phyloP scores from a whole-genome alignment of 192 early-diverging fungal genomes.

The Coemansia sp. region DNA sequence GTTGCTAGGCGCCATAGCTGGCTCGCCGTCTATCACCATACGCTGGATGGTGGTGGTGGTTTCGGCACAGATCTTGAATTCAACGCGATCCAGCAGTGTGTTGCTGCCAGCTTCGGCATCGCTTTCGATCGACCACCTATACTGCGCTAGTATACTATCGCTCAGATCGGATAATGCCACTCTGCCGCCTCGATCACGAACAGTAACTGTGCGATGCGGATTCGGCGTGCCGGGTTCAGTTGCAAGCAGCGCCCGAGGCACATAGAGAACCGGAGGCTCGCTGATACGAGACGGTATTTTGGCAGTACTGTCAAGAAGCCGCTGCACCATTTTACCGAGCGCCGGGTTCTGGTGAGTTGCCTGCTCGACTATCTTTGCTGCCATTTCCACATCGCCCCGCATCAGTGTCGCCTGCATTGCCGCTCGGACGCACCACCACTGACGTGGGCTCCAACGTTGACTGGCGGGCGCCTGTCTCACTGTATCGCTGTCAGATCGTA shows the following conservation, averaged over 20 bases:
- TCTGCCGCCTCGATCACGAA: neutral
- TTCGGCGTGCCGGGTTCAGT: neutral
- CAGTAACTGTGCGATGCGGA: neutral
- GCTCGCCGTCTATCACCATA: no score
- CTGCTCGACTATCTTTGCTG: neutral
- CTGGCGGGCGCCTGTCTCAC: no score
- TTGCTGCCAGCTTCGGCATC: neutral
- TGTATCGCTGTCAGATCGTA: no score
- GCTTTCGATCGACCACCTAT: neutral
- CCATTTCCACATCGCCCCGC: constrained; percentile 31
- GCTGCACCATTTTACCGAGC: neutral
- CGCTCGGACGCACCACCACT: constrained; percentile 37
- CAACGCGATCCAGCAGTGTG: neutral
- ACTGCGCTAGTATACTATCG: neutral
- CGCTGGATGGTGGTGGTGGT: no score
- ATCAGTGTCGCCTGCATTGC: constrained; percentile 22
- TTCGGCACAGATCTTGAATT: neutral
- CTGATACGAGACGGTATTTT: neutral
- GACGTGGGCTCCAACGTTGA: constrained; percentile 18
- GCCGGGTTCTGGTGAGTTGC: neutral
- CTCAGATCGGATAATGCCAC: neutral
- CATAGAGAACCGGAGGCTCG: neutral
- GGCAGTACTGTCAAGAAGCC: neutral
- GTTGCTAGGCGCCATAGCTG: no score
- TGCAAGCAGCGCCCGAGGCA: neutral